Conservation (phyloP, 306 rosid species). For the Pterocarpus macrocarpus region DNA sequence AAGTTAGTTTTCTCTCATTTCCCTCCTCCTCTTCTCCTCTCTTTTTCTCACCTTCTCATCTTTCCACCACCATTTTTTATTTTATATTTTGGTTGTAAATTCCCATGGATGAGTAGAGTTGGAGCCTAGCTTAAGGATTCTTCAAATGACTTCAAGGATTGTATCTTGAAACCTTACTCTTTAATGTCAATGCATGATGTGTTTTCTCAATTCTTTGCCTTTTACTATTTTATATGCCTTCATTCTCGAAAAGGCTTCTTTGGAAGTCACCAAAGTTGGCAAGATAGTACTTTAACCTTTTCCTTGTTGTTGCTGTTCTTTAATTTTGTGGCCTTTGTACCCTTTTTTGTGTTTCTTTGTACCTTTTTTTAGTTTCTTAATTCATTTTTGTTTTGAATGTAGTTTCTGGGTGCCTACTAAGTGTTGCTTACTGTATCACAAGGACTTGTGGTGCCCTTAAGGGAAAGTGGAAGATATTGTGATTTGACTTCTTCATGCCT, state of each 20-base stretch:
- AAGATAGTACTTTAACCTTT: constrained; percentile 56
- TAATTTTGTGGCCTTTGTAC: not conserved
- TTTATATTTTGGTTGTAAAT: no score
- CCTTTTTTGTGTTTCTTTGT: not conserved
- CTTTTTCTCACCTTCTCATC: no score
- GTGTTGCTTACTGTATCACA: constrained; percentile 76
- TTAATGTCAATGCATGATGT: no score
- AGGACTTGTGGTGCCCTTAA: constrained; percentile 66
- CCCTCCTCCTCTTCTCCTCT: no score
- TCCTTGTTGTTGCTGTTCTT: no score
- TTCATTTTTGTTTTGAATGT: constrained; percentile 44
- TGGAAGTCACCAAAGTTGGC: constrained; percentile 90
- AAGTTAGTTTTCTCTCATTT: no score
- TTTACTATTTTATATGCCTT: constrained; percentile 28
- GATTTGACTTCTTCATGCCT: not conserved
- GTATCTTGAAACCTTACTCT: no score
- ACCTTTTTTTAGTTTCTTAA: constrained; percentile 17
- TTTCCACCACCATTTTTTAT: no score
- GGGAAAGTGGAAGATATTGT: constrained; percentile 62
- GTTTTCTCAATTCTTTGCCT: no score
- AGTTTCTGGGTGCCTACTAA: constrained; percentile 75
- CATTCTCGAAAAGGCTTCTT: constrained; percentile 85
- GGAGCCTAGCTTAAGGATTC: no score
- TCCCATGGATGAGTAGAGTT: no score
- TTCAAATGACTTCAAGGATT: no score